Percentiles rank a stretch among this genome's conserved stretches.
Evolutionary conservation across 805 yeast species (phyloP).

Genomic region (Tetrapisispora fleetii): DNA sequence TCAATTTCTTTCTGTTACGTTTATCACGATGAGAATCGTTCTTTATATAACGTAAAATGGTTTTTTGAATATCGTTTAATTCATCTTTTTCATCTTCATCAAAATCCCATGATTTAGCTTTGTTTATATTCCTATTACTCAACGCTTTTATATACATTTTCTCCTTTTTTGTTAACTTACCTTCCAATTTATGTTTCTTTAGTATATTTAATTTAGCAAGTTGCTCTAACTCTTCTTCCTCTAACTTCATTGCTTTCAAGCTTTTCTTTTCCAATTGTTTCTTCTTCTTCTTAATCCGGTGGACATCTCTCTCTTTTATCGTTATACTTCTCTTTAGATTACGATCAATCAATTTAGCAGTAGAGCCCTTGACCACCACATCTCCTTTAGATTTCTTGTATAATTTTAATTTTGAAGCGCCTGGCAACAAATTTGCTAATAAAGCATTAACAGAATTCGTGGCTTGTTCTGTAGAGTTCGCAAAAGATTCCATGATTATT

Average conservation of each 20-base stretch:
- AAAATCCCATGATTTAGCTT: conserved; percentile 34
- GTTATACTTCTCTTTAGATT: conserved; percentile 27
- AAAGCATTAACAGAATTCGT: conserved; percentile 35
- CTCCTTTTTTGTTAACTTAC: conserved; percentile 29
- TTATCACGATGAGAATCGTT: conserved; percentile 29
- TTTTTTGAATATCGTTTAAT: conserved; percentile 33
- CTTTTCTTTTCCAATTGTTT: conserved; percentile 24
- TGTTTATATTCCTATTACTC: conserved; percentile 30
- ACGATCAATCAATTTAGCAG: conserved; percentile 33
- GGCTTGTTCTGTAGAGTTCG: conserved; percentile 29
- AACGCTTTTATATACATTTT: conserved; percentile 28
- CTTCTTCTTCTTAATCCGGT: conserved; percentile 29
- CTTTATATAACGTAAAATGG: conserved; percentile 36
- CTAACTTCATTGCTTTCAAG: conserved; percentile 13
- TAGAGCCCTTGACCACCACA: conserved; percentile 17
- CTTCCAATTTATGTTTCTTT: conserved; percentile 25
- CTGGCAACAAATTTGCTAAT: conserved; percentile 31
- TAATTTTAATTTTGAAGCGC: conserved; percentile 18
- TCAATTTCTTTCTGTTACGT: conserved; percentile 23
- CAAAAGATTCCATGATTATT: conserved; percentile 6
- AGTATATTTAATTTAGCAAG: conserved; percentile 29
- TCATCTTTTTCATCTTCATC: conserved; percentile 33
- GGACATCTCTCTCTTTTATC: conserved; percentile 28
- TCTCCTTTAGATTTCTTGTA: conserved; percentile 5
- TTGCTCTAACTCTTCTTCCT: conserved; percentile 19